Evolutionary conservation across 306 rosid species (phyloP), one percentile per base, ranked within the genome.

Genomic region (Quillaja saponaria): DNA sequence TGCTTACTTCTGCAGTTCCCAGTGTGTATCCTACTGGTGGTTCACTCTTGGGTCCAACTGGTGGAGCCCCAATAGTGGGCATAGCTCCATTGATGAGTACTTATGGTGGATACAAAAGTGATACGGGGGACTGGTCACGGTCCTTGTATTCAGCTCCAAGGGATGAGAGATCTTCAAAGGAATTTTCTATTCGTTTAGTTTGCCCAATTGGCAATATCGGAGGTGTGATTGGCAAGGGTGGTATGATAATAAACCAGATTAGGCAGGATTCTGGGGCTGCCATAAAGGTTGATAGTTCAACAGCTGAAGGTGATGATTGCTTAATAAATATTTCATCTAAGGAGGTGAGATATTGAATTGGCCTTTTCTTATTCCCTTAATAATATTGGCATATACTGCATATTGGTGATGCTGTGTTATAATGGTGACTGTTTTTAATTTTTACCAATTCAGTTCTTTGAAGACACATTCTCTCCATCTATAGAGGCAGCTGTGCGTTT

Each of bases 161-260:
- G 71, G 97, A 87, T 66, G 99, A 87, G 6, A 71, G 74, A 50
- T 80, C 96, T 57, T 78, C 90, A 9, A 94, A 83, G 80, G 99
- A 94, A 19, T 94, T 94, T 67, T 82, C 94, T 50, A 76, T 87
- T 68, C 96, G 87, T 19, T 59, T 94, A 77, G 72, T 94, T 68
- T 94, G 99, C 66, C 99, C 97, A 18, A 89, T 80, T 44, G 87
- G 77, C 25, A 94, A 89, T 76, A 83, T 89, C 66, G 99, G 99
- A 25, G 95, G 99, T 10, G 99, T 94, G 68, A 94, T 94, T 71
- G 99, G 99, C 60, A 94, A 94, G 82, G 99, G 99, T 63, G 99
- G 99, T 71, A 76, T 14, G 25, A 76, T 94, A 51, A 89, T 94
- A 63, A 94, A 94, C 80, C 99, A 94, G 76, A 85, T 94, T 64